Percentiles rank a stretch among this genome's conserved stretches.
phyloP scores from a whole-genome alignment of 495 filamentous ascomycete species.

The Filosporella fistucella region DNA sequence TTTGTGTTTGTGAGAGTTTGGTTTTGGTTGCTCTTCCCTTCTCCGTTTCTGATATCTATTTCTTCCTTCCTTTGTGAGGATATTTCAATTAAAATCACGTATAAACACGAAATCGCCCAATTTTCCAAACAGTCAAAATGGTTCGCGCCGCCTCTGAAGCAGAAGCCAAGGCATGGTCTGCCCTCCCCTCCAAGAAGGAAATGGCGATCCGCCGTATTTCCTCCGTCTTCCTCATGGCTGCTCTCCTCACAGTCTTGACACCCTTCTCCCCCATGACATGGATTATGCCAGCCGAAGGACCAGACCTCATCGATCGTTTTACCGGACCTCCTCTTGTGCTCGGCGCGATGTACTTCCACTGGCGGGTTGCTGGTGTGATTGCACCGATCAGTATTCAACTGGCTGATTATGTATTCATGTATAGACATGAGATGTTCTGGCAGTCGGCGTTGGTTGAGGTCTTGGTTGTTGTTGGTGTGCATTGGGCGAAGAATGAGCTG shows the following conservation, averaged over 20 bases:
- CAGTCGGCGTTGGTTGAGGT: background rate
- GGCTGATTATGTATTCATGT: constrained; percentile 5
- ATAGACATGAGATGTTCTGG: constrained; percentile 15
- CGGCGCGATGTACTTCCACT: constrained; percentile 15
- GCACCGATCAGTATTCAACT: constrained; percentile 4
- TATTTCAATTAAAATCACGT: no score
- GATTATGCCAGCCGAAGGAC: constrained; percentile 3
- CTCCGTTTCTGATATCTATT: no score
- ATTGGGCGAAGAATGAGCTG: constrained; percentile 6
- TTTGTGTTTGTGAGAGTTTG: no score
- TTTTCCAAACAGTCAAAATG: constrained; percentile 23
- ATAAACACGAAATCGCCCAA: no score
- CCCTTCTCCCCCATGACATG: constrained; percentile 17
- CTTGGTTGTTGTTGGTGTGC: background rate
- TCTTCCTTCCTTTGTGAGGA: no score
- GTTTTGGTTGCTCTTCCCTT: no score
- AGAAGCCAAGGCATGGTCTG: constrained; percentile 16
- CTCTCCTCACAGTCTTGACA: constrained; percentile 7
- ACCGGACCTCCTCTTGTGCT: constrained; percentile 10
- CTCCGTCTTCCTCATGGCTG: constrained; percentile 13
- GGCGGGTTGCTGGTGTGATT: constrained; percentile 12
- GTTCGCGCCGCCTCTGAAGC: constrained; percentile 42
- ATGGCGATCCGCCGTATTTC: constrained; percentile 17
- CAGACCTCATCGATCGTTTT: constrained; percentile 12
- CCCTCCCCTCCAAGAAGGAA: constrained; percentile 13